Percentiles rank a stretch among this genome's conserved stretches.
These are phyloP conservation scores for Taxillus chinensis DNA, from an alignment of 164 flowering plant genomes.

Conservation along the genomic window DNA sequence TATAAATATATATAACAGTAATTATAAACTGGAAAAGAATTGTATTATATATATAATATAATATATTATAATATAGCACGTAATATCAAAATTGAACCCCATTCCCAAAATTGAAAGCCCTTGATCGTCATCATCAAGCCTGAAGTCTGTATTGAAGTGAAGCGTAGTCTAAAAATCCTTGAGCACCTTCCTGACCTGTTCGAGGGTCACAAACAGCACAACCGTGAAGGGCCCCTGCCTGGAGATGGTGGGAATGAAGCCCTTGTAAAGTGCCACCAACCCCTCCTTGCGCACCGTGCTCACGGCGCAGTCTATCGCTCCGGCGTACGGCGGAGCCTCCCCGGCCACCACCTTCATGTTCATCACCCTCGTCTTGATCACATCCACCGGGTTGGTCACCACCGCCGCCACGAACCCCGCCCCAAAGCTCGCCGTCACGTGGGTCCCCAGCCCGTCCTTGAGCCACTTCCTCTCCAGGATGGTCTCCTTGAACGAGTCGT, in stretches of 20 bases:
- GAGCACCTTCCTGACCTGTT: constrained; percentile 71
- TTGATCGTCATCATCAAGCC: too few species aligned
- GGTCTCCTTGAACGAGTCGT: constrained; percentile 77
- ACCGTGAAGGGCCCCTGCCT: constrained; percentile 90
- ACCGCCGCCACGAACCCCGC: constrained; percentile 89
- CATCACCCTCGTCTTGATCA: constrained; percentile 84
- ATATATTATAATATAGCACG: too few species aligned
- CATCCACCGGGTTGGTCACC: constrained; percentile 80
- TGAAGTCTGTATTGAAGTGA: too few species aligned
- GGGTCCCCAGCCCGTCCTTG: constrained; percentile 78
- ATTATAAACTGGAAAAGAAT: too few species aligned
- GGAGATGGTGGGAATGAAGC: constrained; percentile 77
- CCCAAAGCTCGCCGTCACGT: constrained; percentile 73
- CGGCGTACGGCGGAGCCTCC: constrained; percentile 51
- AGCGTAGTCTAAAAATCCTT: constrained; percentile 42
- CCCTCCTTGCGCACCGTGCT: constrained; percentile 72
- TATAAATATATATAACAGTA: too few species aligned
- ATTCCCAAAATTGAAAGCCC: too few species aligned
- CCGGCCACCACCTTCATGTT: constrained; percentile 79
- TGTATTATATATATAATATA: too few species aligned
- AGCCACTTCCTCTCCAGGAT: constrained; percentile 40
- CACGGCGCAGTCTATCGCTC: constrained; percentile 74
- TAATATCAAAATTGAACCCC: too few species aligned
- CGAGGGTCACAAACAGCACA: constrained; percentile 77
- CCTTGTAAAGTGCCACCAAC: constrained; percentile 76